Conservation (phyloP, 2,329 filamentous ascomycete species). For the Colletotrichum chrysophilum region DNA sequence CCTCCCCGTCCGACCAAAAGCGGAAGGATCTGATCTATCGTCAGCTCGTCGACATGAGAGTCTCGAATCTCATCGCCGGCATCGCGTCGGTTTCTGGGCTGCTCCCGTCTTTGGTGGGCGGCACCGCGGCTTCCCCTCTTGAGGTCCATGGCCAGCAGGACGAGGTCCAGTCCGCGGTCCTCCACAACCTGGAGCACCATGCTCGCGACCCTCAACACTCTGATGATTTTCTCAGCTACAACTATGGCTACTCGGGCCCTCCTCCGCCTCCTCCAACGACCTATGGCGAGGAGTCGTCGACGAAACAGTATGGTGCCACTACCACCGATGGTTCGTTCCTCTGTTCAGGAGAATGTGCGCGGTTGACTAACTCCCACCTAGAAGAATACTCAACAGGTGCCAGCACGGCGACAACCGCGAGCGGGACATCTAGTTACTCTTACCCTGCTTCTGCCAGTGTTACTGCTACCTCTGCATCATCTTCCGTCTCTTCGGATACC, state of each 20-base stretch:
- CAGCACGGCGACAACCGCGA: background rate
- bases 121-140: background rate
- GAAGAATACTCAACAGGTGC: background rate
- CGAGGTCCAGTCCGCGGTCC: background rate
- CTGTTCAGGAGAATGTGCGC: background rate
- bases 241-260: slow-evolving; percentile 15
- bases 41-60: slow-evolving; percentile 37
- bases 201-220: background rate
- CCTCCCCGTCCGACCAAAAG: background rate
- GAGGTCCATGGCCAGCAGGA: background rate
- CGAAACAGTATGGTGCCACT: background rate
- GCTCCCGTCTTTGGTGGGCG: slow-evolving; percentile 25
- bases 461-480: background rate
- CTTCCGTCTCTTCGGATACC: background rate
- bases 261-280: background rate
- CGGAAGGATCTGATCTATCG: background rate
- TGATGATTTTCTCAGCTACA: slow-evolving; percentile 6
- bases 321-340: background rate
- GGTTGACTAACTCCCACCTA: background rate
- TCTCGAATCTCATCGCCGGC: slow-evolving; percentile 32
- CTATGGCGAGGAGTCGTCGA: slow-evolving; percentile 4
- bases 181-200: background rate
- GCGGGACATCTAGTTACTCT: background rate
- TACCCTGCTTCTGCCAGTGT: background rate
- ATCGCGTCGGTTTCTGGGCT: slow-evolving; percentile 37